Percentiles rank a stretch among this genome's conserved stretches.
Conservation (phyloP, 352 stramenopile species). For the Globisporangium nagaii region DNA sequence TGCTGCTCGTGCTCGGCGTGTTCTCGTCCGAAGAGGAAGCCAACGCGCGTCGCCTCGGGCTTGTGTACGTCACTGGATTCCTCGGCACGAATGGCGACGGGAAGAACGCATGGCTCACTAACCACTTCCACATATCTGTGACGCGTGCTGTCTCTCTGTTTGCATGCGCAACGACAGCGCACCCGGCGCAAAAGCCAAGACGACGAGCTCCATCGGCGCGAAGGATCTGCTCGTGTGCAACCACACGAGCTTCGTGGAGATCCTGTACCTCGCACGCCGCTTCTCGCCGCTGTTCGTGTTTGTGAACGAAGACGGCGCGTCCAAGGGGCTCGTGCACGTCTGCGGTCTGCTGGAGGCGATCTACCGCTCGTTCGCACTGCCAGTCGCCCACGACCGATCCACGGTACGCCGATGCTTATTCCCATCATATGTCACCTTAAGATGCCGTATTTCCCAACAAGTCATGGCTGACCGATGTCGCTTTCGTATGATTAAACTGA, state of each 20-base stretch:
- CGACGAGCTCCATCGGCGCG: slow-evolving; percentile 23
- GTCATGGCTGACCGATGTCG: not conserved
- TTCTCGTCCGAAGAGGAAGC: slow-evolving; percentile 65
- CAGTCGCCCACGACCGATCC: slow-evolving; percentile 28
- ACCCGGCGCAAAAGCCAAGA: slow-evolving; percentile 23
- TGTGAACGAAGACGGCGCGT: slow-evolving; percentile 36
- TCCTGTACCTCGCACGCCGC: slow-evolving; percentile 67
- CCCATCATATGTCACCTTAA: no score
- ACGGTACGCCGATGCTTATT: no score
- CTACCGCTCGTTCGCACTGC: slow-evolving; percentile 45
- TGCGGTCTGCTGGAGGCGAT: slow-evolving; percentile 64
- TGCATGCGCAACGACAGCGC: slow-evolving; percentile 3
- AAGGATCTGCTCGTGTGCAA: slow-evolving; percentile 79
- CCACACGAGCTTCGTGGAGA: slow-evolving; percentile 75
- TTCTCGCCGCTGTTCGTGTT: slow-evolving; percentile 82
- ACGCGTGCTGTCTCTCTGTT: not conserved
- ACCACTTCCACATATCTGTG: no score
- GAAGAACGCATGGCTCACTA: no score
- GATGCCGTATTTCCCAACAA: no score
- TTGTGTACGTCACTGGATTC: slow-evolving; percentile 36
- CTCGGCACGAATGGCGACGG: no score
- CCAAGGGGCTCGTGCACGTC: slow-evolving; percentile 56
- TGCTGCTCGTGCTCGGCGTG: slow-evolving; percentile 59
- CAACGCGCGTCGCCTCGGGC: slow-evolving; percentile 67
- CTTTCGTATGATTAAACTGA: not conserved